Evolutionary conservation across 2,329 filamentous ascomycete species (phyloP).

Genomic region (Talaromyces albobiverticillius): DNA sequence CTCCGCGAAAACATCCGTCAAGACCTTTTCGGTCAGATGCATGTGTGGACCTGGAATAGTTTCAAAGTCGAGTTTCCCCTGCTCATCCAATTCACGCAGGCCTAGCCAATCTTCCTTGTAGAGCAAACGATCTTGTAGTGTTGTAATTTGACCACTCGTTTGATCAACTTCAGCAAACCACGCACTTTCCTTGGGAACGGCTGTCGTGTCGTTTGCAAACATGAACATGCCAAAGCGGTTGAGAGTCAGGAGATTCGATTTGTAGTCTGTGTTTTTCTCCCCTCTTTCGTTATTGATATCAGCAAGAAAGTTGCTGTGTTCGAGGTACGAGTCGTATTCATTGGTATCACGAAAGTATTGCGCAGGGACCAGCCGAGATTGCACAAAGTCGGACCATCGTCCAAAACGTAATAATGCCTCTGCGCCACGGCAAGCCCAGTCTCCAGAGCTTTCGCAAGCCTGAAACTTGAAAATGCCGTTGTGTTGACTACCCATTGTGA

Average conservation of each 20-base stretch:
- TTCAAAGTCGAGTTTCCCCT: conserved; percentile 74
- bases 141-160: conserved; percentile 60
- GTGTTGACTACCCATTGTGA: conserved; percentile 89
- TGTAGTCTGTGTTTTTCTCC: conserved; percentile 72
- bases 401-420: conserved; percentile 75
- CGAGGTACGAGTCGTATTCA: conserved; percentile 70
- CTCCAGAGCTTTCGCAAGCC: conserved; percentile 61
- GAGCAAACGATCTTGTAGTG: conserved; percentile 65
- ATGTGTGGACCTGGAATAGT: conserved; percentile 78
- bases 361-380: conserved; percentile 78
- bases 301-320: conserved; percentile 80
- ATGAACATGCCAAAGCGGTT: conserved; percentile 84
- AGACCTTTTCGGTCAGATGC: conserved; percentile 64
- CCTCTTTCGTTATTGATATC: conserved; percentile 92
- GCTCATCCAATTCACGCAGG: conserved; percentile 72
- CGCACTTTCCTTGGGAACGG: conserved; percentile 82
- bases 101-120: conserved; percentile 96
- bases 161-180: conserved; percentile 88
- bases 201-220: conserved; percentile 81
- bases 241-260: conserved; percentile 64
- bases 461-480: conserved; percentile 87
- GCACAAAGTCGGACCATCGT: conserved; percentile 76
- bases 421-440: conserved; percentile 78
- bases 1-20: conserved; percentile 62
- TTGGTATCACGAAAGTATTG: conserved; percentile 84